A percentile compares a stretch with the other conserved stretches of the same genome.
Conservation (phyloP, 2,329 filamentous ascomycete genomes). For the Epichloe aotearoae region DNA sequence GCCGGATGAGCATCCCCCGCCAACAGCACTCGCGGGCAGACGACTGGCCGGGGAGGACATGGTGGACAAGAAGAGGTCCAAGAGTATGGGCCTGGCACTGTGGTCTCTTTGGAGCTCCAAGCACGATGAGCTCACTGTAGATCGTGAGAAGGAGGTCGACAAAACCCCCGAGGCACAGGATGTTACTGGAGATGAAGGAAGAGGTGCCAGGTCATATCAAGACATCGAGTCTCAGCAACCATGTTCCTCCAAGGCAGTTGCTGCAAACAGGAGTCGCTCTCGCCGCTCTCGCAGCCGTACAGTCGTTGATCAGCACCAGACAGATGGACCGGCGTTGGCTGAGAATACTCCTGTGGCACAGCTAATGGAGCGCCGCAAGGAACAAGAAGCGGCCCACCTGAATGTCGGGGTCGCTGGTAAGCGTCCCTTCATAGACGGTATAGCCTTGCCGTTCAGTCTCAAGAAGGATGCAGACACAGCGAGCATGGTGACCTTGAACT, state of each 20-base stretch:
- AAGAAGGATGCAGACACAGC: slow-evolving; percentile 50
- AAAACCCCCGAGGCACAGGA: slow-evolving; percentile 18
- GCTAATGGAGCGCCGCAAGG: slow-evolving; percentile 29
- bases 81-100: slow-evolving; percentile 63
- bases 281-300: slow-evolving; percentile 30
- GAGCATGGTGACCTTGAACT: slow-evolving; percentile 55
- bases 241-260: slow-evolving; percentile 10
- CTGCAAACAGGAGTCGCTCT: slow-evolving; percentile 25
- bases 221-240: slow-evolving; percentile 28
- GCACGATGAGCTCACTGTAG: slow-evolving; percentile 66
- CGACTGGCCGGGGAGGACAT: slow-evolving; percentile 34
- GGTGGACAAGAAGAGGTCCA: slow-evolving; percentile 38
- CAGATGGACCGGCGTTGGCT: slow-evolving; percentile 18
- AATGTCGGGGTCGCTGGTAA: slow-evolving; percentile 41
- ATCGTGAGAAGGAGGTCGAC: slow-evolving; percentile 40
- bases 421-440: slow-evolving; percentile 52
- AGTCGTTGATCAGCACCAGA: slow-evolving; percentile 40
- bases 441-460: slow-evolving; percentile 62
- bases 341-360: slow-evolving; percentile 30
- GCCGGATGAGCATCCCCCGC: slow-evolving; percentile 69
- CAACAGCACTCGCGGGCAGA: slow-evolving; percentile 67
- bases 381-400: slow-evolving; percentile 24
- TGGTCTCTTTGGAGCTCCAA: slow-evolving; percentile 86
- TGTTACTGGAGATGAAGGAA: slow-evolving; percentile 27
- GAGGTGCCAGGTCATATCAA: slow-evolving; percentile 27